Evolutionary conservation across 345 rosid species (phyloP).

Genomic region (Boechera divaricarpa): DNA sequence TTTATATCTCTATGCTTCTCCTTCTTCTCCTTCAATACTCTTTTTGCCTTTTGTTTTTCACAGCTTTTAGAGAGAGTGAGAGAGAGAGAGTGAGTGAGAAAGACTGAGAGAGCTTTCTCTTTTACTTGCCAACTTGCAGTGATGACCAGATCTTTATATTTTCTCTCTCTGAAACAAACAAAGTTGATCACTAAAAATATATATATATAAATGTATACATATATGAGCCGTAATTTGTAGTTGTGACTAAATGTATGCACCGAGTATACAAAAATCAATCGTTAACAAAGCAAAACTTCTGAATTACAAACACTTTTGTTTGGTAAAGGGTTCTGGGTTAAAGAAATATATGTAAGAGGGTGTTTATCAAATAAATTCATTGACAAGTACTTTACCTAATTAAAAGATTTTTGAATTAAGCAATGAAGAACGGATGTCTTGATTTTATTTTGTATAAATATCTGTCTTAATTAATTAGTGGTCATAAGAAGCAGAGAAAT

Average conservation of each 20-base stretch:
- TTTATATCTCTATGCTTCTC: slow-evolving; percentile 42
- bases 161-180: slow-evolving; percentile 36
- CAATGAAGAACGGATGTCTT: background rate
- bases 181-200: slow-evolving; percentile 19
- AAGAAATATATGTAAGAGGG: background rate
- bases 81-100: slow-evolving; percentile 34
- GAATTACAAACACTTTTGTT: background rate
- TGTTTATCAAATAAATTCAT: background rate
- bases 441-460: slow-evolving; percentile 5
- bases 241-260: background rate
- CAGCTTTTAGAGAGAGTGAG: slow-evolving; percentile 39
- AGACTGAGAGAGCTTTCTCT: slow-evolving; percentile 57
- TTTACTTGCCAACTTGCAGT: slow-evolving; percentile 61
- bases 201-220: background rate
- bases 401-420: background rate
- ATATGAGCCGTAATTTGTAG: slow-evolving; percentile 27
- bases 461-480: slow-evolving; percentile 26
- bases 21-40: slow-evolving; percentile 42
- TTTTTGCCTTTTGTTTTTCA: slow-evolving; percentile 46
- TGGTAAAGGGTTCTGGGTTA: background rate
- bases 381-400: background rate
- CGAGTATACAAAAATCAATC: background rate
- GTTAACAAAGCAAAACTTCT: background rate
- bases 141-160: slow-evolving; percentile 48
- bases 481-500: slow-evolving; percentile 42